Percentiles rank a stretch among this genome's conserved stretches.
These are phyloP conservation scores for Phialophora chinensis DNA, from an alignment of 2,329 filamentous ascomycete species.

Conservation along the genomic window DNA sequence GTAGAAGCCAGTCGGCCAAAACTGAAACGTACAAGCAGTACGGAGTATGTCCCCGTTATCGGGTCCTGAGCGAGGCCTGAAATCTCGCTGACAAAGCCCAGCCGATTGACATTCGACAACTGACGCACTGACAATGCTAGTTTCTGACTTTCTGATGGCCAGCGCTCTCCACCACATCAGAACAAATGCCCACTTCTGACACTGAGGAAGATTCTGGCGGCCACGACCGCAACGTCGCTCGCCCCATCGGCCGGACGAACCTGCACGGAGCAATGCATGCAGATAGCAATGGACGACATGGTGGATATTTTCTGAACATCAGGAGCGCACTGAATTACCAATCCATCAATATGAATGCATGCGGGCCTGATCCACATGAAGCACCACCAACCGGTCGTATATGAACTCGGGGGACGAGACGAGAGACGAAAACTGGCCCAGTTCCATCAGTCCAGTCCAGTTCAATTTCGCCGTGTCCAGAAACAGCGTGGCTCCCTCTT, in stretches of 20 bases:
- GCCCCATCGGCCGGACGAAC: not conserved
- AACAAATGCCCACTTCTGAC: not conserved
- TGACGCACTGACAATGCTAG: not conserved
- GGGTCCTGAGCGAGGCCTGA: not conserved
- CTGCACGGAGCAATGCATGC: constrained; percentile 1
- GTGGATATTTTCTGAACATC: not conserved
- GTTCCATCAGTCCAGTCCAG: not conserved
- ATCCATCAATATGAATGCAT: not conserved
- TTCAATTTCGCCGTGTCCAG: not conserved
- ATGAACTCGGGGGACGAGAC: not conserved
- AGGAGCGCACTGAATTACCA: not conserved
- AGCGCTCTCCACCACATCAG: not conserved
- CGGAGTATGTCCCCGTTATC: not conserved
- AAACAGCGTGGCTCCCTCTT: not conserved
- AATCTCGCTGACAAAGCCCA: not conserved
- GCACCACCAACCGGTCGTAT: not conserved
- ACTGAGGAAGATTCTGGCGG: not conserved
- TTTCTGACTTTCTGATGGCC: constrained; percentile 9
- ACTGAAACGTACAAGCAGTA: not conserved
- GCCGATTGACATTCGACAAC: not conserved
- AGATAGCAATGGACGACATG: not conserved
- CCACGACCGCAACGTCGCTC: not conserved
- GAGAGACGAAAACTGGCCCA: not conserved
- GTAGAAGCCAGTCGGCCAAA: not conserved
- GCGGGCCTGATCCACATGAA: not conserved